Evolutionary conservation across 1,284 basidiomycete species (phyloP).

Genomic region (Sporisorium exsertum): DNA sequence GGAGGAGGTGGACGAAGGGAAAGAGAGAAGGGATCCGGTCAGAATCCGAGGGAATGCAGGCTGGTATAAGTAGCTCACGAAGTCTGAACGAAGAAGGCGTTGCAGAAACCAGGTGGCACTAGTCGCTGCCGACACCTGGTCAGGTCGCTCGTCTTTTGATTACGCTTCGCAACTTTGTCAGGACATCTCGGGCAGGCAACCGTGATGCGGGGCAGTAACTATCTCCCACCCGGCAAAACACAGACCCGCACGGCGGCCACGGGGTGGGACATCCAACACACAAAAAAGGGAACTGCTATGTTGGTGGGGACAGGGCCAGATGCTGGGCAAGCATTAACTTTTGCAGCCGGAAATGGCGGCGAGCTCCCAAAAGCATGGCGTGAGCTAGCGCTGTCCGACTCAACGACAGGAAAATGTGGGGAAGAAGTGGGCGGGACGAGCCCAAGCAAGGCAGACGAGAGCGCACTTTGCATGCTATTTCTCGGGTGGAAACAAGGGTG

Average conservation of each 20-base stretch:
- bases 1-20: background rate
- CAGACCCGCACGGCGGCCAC: background rate
- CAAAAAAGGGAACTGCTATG: too few species aligned
- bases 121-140: background rate
- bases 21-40: background rate
- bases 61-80: conserved; percentile 10
- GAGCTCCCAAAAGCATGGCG: too few species aligned
- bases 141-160: background rate
- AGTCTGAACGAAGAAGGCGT: background rate
- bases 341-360: background rate
- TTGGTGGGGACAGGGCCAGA: background rate
- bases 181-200: too few species aligned
- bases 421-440: background rate
- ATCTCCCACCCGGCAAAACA: too few species aligned
- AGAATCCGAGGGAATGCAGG: background rate
- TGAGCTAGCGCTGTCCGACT: background rate
- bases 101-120: background rate
- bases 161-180: conserved; percentile 17
- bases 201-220: conserved; percentile 15
- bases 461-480: too few species aligned
- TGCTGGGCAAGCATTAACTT: background rate
- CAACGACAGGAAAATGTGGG: background rate
- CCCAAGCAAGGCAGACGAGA: too few species aligned
- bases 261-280: background rate
- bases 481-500: too few species aligned